phyloP scores from a whole-genome alignment of 345 rosid species.

The Cardamine chenopodiifolia region DNA sequence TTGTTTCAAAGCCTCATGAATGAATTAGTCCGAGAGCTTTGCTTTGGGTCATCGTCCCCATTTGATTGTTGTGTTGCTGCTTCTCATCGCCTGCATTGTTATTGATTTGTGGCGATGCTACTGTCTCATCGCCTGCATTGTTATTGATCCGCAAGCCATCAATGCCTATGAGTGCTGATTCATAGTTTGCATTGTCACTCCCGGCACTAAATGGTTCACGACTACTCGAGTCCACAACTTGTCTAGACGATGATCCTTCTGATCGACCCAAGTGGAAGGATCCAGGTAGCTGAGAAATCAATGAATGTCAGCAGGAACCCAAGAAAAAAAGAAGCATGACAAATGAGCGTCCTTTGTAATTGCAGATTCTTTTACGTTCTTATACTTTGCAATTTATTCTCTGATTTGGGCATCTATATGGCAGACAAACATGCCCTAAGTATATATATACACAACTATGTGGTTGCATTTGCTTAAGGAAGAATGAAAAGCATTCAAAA shows the following conservation, averaged over 20 bases:
- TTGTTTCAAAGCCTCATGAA: background rate
- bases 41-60: slow-evolving; percentile 31
- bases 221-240: slow-evolving; percentile 56
- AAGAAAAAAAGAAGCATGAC: background rate
- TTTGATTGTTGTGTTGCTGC: slow-evolving; percentile 7
- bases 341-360: slow-evolving; percentile 30
- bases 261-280: slow-evolving; percentile 57
- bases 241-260: slow-evolving; percentile 69
- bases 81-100: slow-evolving; percentile 33
- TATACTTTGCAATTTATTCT: slow-evolving; percentile 69
- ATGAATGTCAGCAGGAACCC: background rate
- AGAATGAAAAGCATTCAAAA: background rate
- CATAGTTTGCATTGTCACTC: slow-evolving; percentile 50
- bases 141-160: slow-evolving; percentile 62
- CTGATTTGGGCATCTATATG: slow-evolving; percentile 61
- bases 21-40: slow-evolving; percentile 33
- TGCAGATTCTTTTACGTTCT: slow-evolving; percentile 67
- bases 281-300: slow-evolving; percentile 55
- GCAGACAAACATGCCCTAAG: slow-evolving; percentile 52
- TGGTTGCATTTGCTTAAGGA: slow-evolving; percentile 9
- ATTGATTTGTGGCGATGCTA: slow-evolving; percentile 44
- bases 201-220: slow-evolving; percentile 61
- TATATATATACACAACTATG: slow-evolving; percentile 3
- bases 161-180: slow-evolving; percentile 63
- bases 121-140: slow-evolving; percentile 33